Conservation (phyloP, 345 rosid species). For the Raphanus raphanistrum region DNA sequence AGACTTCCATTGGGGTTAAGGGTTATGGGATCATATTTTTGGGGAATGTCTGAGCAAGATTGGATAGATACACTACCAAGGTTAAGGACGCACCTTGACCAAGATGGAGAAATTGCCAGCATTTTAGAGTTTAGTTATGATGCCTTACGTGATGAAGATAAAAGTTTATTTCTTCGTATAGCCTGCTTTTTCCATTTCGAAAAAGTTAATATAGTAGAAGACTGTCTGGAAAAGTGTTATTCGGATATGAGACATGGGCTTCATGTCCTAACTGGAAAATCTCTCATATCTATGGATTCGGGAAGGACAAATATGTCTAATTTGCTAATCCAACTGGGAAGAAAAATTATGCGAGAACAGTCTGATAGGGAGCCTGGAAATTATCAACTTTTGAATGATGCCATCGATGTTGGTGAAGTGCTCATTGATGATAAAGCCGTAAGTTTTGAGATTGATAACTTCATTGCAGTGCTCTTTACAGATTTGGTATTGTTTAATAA, state of each 20-base stretch:
- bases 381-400: background rate
- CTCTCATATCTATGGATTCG: background rate
- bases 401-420: background rate
- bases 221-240: background rate
- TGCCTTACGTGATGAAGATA: background rate
- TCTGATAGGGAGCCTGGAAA: background rate
- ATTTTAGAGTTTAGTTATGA: background rate
- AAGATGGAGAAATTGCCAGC: background rate
- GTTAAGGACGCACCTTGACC: background rate
- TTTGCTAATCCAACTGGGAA: background rate
- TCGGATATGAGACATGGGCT: background rate
- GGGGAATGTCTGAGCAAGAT: background rate
- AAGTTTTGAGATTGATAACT: background rate
- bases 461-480: background rate
- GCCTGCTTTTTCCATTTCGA: background rate
- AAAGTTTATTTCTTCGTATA: background rate
- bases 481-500: background rate
- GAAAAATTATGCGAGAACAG: background rate
- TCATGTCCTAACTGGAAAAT: background rate
- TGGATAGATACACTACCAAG: background rate
- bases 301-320: background rate
- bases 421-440: background rate
- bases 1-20: background rate
- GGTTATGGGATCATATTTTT: background rate
- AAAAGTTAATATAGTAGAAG: background rate